Base-by-base conservation (phyloP, 768 basidiomycete species). In the Boletus patriciae region DNA sequence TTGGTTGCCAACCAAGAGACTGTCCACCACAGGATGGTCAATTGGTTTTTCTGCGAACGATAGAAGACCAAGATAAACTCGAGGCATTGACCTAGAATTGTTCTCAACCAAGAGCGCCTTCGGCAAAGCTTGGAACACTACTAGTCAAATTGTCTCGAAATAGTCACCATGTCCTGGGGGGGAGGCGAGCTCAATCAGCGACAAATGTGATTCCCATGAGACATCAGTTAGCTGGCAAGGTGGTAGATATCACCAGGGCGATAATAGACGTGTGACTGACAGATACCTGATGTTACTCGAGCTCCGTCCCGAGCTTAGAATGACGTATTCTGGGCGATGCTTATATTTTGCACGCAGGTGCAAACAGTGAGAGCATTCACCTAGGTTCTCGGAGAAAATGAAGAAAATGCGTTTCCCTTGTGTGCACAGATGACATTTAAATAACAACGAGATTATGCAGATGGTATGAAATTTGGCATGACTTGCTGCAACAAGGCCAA, bases 401-500 rank as follows among this genome's bases (percentile, higher is more conserved):
- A 15, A 18, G 25, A 3, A 25, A 25, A 25, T 25, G 25, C 25
- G 25, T 18, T n/a, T 15, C 45, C 18, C 36, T 41, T 13, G 44
- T 33, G 29, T 29, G 19, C 18, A 21, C 29, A 34, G 16, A 50
- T 38, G 42, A 4, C 15, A 43, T 13, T 33, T 7, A 46, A 31
- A 55, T 43, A 13, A 52, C 16, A 40, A 48, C 15, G 36, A 36
- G 23, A 42, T 52, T 42, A 60, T 18, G 52, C 42, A 18, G 61
- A 68, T 46, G 57, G 63, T 42, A 46, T 56, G 47, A 68, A 69
- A 36, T 50, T 45, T 41, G 67, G 60, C 31, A 66, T 9, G 52
- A 59, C 42, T 51, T 65, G 62, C 13, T 62, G 66, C 49, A 72
- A 43, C 47, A 67, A 46, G 13, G 58, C 57, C 40, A 72, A 46